Conservation (phyloP, 192 early-diverging fungal species). For the Coemansia sp. region DNA sequence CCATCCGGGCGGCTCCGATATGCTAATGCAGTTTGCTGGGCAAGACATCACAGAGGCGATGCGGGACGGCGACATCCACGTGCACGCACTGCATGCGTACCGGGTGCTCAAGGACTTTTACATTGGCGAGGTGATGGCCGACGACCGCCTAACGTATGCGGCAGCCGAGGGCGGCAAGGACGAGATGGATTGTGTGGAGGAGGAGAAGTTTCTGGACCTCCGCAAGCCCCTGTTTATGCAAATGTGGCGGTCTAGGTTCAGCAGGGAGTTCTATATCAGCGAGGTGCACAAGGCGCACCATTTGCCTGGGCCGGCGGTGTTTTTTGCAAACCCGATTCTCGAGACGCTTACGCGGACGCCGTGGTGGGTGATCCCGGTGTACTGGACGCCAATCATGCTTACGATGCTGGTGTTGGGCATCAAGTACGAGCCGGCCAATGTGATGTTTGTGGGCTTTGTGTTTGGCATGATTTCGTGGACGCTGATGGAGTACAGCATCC, state of each 20-base stretch:
- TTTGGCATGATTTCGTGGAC: constrained; percentile 83
- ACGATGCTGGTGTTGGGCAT: constrained; percentile 32
- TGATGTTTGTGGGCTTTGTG: constrained; percentile 58
- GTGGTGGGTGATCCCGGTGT: constrained; percentile 86
- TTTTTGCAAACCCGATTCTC: constrained; percentile 76
- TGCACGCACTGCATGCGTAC: constrained; percentile 84
- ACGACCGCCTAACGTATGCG: constrained; percentile 52
- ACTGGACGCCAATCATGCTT: constrained; percentile 81
- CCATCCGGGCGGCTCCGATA: constrained; percentile 93
- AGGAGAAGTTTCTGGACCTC: constrained; percentile 80
- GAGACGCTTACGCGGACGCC: constrained; percentile 89
- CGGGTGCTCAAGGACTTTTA: constrained; percentile 82
- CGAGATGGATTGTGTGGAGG: constrained; percentile 54
- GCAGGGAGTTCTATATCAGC: constrained; percentile 82
- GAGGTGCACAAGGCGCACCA: constrained; percentile 93
- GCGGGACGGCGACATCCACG: constrained; percentile 75
- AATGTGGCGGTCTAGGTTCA: constrained; percentile 70
- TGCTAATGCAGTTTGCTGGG: constrained; percentile 86
- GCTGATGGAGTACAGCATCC: constrained; percentile 86
- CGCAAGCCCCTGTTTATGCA: constrained; percentile 81
- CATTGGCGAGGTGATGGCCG: constrained; percentile 66
- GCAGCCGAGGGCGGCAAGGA: constrained; percentile 57
- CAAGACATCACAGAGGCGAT: constrained; percentile 79
- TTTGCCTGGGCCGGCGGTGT: constrained; percentile 70
- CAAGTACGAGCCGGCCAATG: constrained; percentile 35